These are phyloP conservation scores for Colletotrichum sp. DNA, from an alignment of 2,329 filamentous ascomycete species.

Conservation along the genomic window DNA sequence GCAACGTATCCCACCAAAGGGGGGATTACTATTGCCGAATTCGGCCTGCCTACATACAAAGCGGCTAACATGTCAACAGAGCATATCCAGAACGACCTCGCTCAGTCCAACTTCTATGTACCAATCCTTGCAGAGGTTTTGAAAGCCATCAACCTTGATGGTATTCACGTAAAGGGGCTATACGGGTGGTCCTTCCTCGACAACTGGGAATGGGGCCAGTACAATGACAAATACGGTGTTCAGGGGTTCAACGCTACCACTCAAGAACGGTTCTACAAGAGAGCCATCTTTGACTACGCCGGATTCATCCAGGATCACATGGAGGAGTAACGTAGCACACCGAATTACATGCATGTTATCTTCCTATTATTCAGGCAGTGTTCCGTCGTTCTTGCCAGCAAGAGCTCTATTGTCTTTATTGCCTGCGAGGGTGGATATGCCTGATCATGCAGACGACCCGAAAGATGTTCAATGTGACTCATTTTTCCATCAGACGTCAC, in stretches of 20 bases:
- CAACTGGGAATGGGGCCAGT: constrained; percentile 49
- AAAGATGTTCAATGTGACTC: background rate
- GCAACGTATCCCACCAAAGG: constrained; percentile 52
- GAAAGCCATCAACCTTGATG: constrained; percentile 61
- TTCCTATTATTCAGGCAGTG: fast-evolving
- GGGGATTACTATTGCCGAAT: constrained; percentile 56
- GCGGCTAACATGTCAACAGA: constrained; percentile 46
- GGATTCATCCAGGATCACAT: constrained; percentile 41
- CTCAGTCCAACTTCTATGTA: constrained; percentile 59
- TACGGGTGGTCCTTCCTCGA: constrained; percentile 60
- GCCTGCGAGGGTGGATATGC: background rate
- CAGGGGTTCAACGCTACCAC: constrained; percentile 61
- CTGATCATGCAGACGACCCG: background rate
- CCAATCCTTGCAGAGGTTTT: constrained; percentile 56
- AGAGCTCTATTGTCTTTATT: background rate
- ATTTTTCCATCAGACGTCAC: fast-evolving
- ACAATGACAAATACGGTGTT: constrained; percentile 53
- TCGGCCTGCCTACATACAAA: constrained; percentile 59
- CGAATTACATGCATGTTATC: fast-evolving
- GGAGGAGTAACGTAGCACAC: background rate
- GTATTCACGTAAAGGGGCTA: constrained; percentile 57
- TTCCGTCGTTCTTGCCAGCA: background rate
- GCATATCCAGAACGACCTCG: constrained; percentile 48
- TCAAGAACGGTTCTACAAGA: constrained; percentile 56
- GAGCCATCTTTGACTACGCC: constrained; percentile 62